Conservation (phyloP, 257 asterid species). For the Echites panduratus region DNA sequence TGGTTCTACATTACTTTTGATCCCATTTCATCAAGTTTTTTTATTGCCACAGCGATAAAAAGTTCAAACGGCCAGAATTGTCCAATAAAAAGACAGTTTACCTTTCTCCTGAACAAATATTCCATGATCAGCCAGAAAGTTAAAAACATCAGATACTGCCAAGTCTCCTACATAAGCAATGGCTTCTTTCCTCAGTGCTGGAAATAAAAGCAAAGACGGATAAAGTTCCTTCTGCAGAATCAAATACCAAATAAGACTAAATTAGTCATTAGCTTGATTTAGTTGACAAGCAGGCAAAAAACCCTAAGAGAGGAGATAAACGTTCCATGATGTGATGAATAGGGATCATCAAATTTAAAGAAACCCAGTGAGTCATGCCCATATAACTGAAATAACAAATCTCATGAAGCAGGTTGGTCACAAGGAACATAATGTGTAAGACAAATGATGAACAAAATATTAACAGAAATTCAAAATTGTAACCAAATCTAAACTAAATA, state of each 20-base stretch:
- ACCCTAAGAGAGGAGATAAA: neutral
- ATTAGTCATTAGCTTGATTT: neutral
- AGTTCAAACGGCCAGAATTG: neutral
- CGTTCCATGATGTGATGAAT: neutral
- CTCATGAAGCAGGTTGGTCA: neutral
- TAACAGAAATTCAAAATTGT: neutral
- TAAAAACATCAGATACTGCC: slow-evolving; percentile 55
- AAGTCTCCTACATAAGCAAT: slow-evolving; percentile 66
- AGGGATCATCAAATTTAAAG: neutral
- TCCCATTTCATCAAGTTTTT: neutral
- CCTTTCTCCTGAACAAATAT: slow-evolving; percentile 55
- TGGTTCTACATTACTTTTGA: neutral
- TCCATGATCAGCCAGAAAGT: slow-evolving; percentile 69
- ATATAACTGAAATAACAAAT: neutral
- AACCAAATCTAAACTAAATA: neutral
- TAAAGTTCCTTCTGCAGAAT: slow-evolving; percentile 75
- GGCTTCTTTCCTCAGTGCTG: slow-evolving; percentile 56
- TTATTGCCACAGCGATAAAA: neutral
- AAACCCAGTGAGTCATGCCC: neutral
- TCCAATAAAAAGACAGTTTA: slow-evolving; percentile 28
- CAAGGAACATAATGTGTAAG: too few species aligned
- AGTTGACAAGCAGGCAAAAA: neutral
- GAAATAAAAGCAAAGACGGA: slow-evolving; percentile 77
- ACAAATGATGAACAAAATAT: neutral
- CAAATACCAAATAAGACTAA: slow-evolving; percentile 8